Evolutionary conservation across 805 yeast genomes (phyloP).

Genomic region (Brettanomyces custersianus): DNA sequence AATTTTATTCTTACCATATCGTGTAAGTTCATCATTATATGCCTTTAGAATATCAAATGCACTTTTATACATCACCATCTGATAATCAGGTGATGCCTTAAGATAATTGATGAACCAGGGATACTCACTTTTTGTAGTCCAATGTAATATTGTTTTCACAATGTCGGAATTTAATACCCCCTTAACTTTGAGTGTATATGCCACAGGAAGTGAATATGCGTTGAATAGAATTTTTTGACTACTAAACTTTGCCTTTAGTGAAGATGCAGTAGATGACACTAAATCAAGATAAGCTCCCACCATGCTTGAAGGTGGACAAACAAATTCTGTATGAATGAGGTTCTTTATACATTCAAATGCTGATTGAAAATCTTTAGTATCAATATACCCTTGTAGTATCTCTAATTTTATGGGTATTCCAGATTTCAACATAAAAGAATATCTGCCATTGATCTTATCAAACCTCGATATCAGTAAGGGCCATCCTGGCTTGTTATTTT

Average conservation of each 20-base stretch:
- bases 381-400: slow-evolving; percentile 10
- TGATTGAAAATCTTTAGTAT: slow-evolving; percentile 11
- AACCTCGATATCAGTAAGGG: too few relatives aligned
- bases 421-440: slow-evolving; percentile 2
- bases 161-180: slow-evolving; percentile 7
- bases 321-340: slow-evolving; percentile 4
- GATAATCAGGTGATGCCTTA: slow-evolving; percentile 7
- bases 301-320: slow-evolving; percentile 9
- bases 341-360: slow-evolving; percentile 11
- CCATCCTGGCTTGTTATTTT: too few relatives aligned
- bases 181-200: slow-evolving; percentile 5
- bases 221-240: slow-evolving; percentile 18
- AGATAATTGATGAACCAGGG: slow-evolving; percentile 17
- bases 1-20: background rate
- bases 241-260: slow-evolving; percentile 9
- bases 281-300: slow-evolving; percentile 12
- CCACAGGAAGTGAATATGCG: slow-evolving; percentile 13
- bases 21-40: background rate
- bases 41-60: slow-evolving; percentile 6
- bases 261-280: slow-evolving; percentile 7
- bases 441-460: background rate
- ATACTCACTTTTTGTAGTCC: slow-evolving; percentile 13
- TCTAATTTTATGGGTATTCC: slow-evolving; percentile 6
- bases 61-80: background rate
- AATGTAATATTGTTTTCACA: slow-evolving; percentile 7